phyloP scores from a whole-genome alignment of 2,329 filamentous ascomycete genomes.

The Sporothrix brunneoviolacea region DNA sequence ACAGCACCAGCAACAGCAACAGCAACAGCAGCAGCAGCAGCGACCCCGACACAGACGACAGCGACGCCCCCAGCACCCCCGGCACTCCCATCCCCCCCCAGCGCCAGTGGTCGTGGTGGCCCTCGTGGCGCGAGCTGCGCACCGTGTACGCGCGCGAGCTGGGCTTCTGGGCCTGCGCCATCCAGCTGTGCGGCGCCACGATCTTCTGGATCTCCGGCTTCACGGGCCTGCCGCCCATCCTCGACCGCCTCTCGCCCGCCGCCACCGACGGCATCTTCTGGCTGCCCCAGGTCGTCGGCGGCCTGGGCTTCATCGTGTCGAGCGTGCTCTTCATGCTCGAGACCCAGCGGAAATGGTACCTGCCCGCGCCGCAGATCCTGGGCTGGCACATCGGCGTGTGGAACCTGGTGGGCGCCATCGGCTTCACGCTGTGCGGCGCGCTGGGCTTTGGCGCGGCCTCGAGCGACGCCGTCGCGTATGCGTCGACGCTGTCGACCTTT shows the following conservation, averaged over 20 bases:
- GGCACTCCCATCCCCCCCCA: neutral
- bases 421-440: constrained; percentile 56
- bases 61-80: neutral
- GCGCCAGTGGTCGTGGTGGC: constrained; percentile 52
- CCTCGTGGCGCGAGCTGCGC: constrained; percentile 47
- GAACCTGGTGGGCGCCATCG: constrained; percentile 58
- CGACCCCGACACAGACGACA: neutral
- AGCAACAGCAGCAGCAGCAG: neutral
- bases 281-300: constrained; percentile 56
- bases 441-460: constrained; percentile 41
- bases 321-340: constrained; percentile 58
- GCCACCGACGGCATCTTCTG: constrained; percentile 53
- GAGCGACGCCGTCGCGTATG: constrained; percentile 36
- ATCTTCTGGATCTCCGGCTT: constrained; percentile 60
- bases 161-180: constrained; percentile 54
- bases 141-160: constrained; percentile 56
- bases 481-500: constrained; percentile 43
- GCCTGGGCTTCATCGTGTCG: constrained; percentile 54
- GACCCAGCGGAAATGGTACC: constrained; percentile 57
- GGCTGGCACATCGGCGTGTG: constrained; percentile 63
- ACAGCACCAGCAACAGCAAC: neutral
- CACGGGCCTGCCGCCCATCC: constrained; percentile 51
- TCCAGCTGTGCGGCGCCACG: constrained; percentile 52
- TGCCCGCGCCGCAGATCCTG: constrained; percentile 47
- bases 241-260: constrained; percentile 37